Evolutionary conservation across 1,139 yeast genomes (phyloP), one percentile per base, ranked within the genome.

Genomic region (Yamadazyma triangularis): DNA sequence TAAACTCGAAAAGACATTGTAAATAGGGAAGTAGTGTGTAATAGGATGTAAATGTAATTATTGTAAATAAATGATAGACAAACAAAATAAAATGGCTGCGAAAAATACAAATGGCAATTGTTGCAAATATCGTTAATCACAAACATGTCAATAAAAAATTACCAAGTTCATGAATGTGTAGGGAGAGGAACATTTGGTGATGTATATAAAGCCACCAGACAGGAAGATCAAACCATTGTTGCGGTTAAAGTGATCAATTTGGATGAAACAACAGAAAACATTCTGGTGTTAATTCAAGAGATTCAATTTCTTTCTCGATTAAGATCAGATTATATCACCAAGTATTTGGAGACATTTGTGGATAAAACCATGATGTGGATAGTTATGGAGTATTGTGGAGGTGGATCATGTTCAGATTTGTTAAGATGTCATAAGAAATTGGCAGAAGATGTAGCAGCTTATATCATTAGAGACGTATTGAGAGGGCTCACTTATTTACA

Each of bases 381-480:
- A 30, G 82, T 84, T 4, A 85, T 88, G 95, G 96, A 88, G 51
- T 85, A 73, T 51, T 88, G 96, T 56, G 94, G 89, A 9, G 95
- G 94, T 14, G 95, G 96, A 0, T 84, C 95, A 2, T 84, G 95
- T 54, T 72, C 86, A 1, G 95, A 87, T 48, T 64, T 88, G 39
- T 49, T 82, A 22, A 74, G 69, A 43, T 64, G 64, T 32, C 68
- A 65, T 39, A 72, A 69, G 32, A 63, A 56, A 26, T 54, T 86
- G 26, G 64, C 64, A 13, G 95, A 85, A 44, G 67, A 66, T 4
- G 63, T 71, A 11, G 77, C 76, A 4, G 70, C 84, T 3, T 77
- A 62, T 41, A 75, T 85, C 15, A 64, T 79, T 28, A 58, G 73
- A 33, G 80, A 73, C 27, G 79, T 81, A 1, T 61, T 83, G 24